Evolutionary conservation across 2,329 filamentous ascomycete species (phyloP).

Genomic region (Penicillium sp.): DNA sequence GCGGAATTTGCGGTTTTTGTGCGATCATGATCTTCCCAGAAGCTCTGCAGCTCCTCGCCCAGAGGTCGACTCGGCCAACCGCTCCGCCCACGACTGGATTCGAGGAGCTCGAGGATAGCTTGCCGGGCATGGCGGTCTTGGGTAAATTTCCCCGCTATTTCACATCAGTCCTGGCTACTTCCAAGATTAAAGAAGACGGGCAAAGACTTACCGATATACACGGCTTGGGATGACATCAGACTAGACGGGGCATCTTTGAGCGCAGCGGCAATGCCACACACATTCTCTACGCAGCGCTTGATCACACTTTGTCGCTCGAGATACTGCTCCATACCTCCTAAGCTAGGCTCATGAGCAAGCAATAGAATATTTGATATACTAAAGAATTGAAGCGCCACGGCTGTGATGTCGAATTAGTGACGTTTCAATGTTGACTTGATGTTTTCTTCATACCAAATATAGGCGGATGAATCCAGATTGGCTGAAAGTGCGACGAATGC

Average conservation of each 20-base stretch:
- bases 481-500: neutral
- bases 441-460: slow-evolving; percentile 17
- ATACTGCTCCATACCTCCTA: slow-evolving; percentile 22
- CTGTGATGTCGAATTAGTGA: neutral
- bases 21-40: neutral
- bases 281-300: slow-evolving; percentile 19
- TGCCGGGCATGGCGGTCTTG: slow-evolving; percentile 1
- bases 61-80: neutral
- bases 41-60: neutral
- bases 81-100: neutral
- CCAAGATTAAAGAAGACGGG: neutral
- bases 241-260: slow-evolving; percentile 26
- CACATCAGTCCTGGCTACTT: neutral
- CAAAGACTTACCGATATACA: slow-evolving; percentile 23
- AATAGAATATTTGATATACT: slow-evolving; percentile 24
- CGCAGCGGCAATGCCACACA: slow-evolving; percentile 28
- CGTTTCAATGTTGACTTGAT: neutral
- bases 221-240: slow-evolving; percentile 27
- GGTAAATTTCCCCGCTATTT: slow-evolving; percentile 16
- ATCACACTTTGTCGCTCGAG: slow-evolving; percentile 20
- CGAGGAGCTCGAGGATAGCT: neutral
- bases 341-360: slow-evolving; percentile 20
- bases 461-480: neutral
- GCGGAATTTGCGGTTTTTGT: too few relatives aligned
- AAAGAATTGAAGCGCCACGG: slow-evolving; percentile 25